Base-by-base conservation (phyloP, 2,329 filamentous ascomycete species). In the Fusarium hostae region DNA sequence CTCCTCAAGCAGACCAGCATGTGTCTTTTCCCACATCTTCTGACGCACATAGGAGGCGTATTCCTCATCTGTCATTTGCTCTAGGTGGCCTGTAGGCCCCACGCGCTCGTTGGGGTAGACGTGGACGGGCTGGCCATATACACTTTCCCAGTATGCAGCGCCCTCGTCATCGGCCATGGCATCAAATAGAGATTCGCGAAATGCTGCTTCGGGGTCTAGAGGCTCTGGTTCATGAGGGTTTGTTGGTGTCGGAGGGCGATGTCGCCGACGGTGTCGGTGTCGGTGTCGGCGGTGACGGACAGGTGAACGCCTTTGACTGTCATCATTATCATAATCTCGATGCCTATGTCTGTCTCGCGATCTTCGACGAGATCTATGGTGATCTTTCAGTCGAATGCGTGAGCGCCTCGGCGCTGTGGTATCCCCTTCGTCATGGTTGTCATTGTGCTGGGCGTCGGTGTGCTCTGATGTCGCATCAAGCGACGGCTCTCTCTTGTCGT, bases 141-240 rank as follows among this genome's bases (percentile, higher is more conserved):
- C 93, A 20, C 90, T 89, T 80, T 98, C 92, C 96, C 96, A 99
- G 83, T 96, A 99, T 11, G 90, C 89, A 4, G 96, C 96, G 50
- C 95, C 96, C 82, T 99, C 96, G 78, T 98, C 95, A 81, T 99
- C 96, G 40, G 94, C 95, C 81, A 99, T 91, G 35, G 96, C 96
- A 80, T 99, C 96, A 82, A 98, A 98, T 9, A 99, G 90, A 1
- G 94, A 97, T 80, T 97, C 94, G 34, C 94, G 91, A 80, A 99
- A 99, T 2, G 95, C 94, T 1, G 87, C 85, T 43, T 94, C 91
- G 0, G 93, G 87, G 73, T 92, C 89, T 20, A 93, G 84, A 1
- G 84, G 79, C 4, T 82, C 81, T 6, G 81, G 80, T 0, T 84
- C 83, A 73, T 84, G 81, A 0, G 86, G 85, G 65, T 88, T 84